phyloP scores from a whole-genome alignment of 495 filamentous ascomycete genomes.

The Rhypophila decipiens region DNA sequence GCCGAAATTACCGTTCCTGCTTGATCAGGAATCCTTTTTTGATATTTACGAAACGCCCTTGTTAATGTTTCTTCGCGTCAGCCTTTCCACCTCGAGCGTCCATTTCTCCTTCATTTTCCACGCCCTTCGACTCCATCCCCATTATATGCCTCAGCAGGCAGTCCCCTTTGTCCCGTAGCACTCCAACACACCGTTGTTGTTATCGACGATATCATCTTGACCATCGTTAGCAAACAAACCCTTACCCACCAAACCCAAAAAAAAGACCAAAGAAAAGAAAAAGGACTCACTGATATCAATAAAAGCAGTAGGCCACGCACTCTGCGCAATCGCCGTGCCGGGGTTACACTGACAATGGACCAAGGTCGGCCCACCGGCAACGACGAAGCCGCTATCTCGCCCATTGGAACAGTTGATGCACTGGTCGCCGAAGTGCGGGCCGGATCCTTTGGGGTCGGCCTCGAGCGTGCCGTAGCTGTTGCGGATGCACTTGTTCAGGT shows the following conservation, averaged over 20 bases:
- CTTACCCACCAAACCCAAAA: background rate
- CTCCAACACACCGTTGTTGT: conserved; percentile 18
- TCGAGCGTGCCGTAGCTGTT: conserved; percentile 16
- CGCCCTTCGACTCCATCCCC: no score
- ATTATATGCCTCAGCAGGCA: conserved; percentile 9
- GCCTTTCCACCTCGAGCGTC: no score
- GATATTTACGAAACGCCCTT: no score
- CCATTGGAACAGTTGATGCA: conserved; percentile 21
- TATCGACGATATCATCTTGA: conserved; percentile 18
- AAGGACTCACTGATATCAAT: conserved; percentile 17
- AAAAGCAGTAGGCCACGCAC: conserved; percentile 15
- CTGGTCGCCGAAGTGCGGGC: conserved; percentile 16
- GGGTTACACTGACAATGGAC: conserved; percentile 21
- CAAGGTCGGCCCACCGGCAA: conserved; percentile 3
- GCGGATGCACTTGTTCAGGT: conserved; percentile 21
- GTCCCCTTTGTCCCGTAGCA: conserved; percentile 13
- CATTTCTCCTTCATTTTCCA: no score
- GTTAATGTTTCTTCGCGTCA: no score
- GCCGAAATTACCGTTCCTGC: no score
- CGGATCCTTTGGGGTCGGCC: conserved; percentile 12
- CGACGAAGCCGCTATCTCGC: conserved; percentile 4
- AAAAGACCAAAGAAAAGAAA: background rate
- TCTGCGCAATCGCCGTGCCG: conserved; percentile 13
- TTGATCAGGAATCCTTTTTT: no score
- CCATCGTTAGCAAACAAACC: background rate